Conservation (phyloP, 805 yeast genomes). For the Monosporozyma siamensis region DNA sequence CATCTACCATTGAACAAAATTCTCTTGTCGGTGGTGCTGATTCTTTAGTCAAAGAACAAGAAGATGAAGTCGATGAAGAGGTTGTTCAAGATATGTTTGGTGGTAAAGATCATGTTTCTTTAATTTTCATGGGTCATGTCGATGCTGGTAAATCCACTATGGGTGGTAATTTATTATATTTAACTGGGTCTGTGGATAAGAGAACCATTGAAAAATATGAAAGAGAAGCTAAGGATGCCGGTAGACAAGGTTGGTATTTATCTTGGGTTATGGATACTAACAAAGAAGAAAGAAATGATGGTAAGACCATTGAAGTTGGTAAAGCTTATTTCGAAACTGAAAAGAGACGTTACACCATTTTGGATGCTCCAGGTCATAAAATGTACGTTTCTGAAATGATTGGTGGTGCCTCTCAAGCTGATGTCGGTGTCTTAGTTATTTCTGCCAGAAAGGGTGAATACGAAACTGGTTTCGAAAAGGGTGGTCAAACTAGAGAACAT, state of each 20-base stretch:
- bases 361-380: constrained; percentile 99
- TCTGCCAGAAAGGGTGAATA: constrained; percentile 99
- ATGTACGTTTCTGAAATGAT: constrained; percentile 98
- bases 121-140: constrained; percentile 98
- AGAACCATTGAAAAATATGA: constrained; percentile 97
- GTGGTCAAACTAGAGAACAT: constrained; percentile 98
- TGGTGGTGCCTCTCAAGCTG: constrained; percentile 99
- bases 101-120: constrained; percentile 93
- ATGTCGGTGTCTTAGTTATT: constrained; percentile 92
- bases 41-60: constrained; percentile 55
- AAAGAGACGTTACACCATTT: constrained; percentile 91
- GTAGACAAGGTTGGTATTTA: constrained; percentile 99
- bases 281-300: constrained; percentile 97
- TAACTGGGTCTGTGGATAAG: constrained; percentile 97
- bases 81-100: constrained; percentile 90
- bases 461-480: constrained; percentile 98
- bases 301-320: constrained; percentile 98
- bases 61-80: constrained; percentile 75
- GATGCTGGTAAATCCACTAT: constrained; percentile 99
- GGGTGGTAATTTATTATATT: constrained; percentile 93
- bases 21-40: constrained; percentile 45
- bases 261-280: constrained; percentile 99
- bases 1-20: constrained; percentile 10
- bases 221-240: constrained; percentile 97
- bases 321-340: constrained; percentile 97